phyloP scores from a whole-genome alignment of 768 basidiomycete genomes.

The Inosperma sp. region DNA sequence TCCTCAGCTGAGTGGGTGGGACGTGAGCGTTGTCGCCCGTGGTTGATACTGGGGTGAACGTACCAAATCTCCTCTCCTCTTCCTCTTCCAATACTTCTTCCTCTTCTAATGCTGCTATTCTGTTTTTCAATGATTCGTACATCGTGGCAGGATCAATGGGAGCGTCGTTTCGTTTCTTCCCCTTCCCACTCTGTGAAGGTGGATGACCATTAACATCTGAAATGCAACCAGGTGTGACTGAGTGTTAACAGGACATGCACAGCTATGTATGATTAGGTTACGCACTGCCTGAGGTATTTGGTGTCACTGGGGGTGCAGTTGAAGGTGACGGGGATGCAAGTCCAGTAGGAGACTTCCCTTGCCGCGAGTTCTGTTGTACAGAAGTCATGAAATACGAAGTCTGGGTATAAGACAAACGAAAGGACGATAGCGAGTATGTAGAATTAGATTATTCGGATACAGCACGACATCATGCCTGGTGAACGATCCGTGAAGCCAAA shows the following conservation, averaged over 20 bases:
- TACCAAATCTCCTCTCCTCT: conserved; percentile 75
- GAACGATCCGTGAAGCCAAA: no score
- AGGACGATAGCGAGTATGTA: no score
- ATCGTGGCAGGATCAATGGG: conserved; percentile 79
- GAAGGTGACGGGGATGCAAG: conserved; percentile 60
- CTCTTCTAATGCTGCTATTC: conserved; percentile 87
- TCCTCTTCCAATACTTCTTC: conserved; percentile 85
- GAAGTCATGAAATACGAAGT: conserved; percentile 43
- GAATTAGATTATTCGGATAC: no score
- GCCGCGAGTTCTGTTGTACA: conserved; percentile 32
- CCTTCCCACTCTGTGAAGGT: conserved; percentile 38
- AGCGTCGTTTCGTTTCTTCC: conserved; percentile 69
- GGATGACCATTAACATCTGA: conserved; percentile 41
- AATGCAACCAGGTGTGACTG: conserved; percentile 15
- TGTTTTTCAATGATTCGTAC: conserved; percentile 84
- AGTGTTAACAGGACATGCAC: conserved; percentile 25
- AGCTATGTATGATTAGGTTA: conserved; percentile 25
- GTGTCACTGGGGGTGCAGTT: conserved; percentile 52
- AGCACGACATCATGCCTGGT: no score
- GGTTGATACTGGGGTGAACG: conserved; percentile 24
- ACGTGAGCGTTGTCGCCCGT: conserved; percentile 4
- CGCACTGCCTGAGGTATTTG: conserved; percentile 37
- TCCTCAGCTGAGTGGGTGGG: conserved; percentile 61
- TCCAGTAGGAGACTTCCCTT: conserved; percentile 48
- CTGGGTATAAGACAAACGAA: not conserved